A percentile compares a stretch with the other conserved stretches of the same genome.
phyloP scores from a whole-genome alignment of 495 filamentous ascomycete species.

The Penicillium ucsense region DNA sequence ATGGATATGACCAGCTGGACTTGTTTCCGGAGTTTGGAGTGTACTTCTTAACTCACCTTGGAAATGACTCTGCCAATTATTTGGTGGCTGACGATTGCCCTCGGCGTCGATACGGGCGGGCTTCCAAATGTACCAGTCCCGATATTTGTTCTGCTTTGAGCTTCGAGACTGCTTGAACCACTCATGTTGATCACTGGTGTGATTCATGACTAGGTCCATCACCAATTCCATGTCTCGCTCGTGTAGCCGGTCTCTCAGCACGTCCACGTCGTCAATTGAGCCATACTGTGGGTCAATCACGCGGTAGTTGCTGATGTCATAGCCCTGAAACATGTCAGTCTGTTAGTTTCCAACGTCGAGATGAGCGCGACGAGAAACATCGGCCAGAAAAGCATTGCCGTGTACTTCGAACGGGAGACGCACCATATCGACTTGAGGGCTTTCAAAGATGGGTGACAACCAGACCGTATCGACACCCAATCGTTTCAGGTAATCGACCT shows the following conservation, averaged over 20 bases:
- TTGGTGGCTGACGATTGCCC: conserved; percentile 41
- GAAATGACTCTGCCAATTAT: conserved; percentile 37
- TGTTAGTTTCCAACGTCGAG: too few relatives aligned
- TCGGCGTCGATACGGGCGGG: conserved; percentile 26
- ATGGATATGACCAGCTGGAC: too few relatives aligned
- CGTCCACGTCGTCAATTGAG: conserved; percentile 44
- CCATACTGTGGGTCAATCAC: conserved; percentile 42
- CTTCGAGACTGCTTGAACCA: conserved; percentile 54
- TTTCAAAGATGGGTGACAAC: conserved; percentile 37
- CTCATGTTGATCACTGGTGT: conserved; percentile 51
- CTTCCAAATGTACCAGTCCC: conserved; percentile 48
- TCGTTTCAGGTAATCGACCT: conserved; percentile 41
- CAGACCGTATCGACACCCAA: conserved; percentile 50
- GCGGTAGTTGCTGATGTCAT: conserved; percentile 51
- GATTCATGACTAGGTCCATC: conserved; percentile 58
- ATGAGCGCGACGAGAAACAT: too few relatives aligned
- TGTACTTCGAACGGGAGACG: not conserved
- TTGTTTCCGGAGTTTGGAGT: too few relatives aligned
- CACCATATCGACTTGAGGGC: conserved; percentile 31
- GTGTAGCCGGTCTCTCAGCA: conserved; percentile 35
- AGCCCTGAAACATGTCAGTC: not conserved
- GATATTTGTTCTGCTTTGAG: conserved; percentile 21
- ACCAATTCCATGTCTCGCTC: conserved; percentile 46
- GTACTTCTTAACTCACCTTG: conserved; percentile 10
- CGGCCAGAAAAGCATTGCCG: too few relatives aligned